Conservation (phyloP, 2,329 filamentous ascomycete genomes). For the Orbilia quercus region DNA sequence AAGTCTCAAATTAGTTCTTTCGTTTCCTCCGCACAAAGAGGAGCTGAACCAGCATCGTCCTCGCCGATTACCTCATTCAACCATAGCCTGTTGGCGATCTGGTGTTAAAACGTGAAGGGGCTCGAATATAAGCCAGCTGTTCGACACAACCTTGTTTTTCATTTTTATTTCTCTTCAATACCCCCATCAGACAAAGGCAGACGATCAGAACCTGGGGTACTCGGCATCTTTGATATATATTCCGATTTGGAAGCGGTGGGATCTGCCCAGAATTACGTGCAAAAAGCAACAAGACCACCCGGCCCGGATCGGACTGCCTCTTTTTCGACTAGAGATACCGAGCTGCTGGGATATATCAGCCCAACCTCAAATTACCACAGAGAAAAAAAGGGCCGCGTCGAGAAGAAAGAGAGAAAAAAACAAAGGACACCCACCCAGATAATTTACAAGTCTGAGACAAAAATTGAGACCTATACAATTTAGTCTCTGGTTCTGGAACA, state of each 20-base stretch:
- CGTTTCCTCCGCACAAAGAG: conserved; percentile 32
- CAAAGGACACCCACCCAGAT: too few relatives aligned
- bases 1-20: conserved; percentile 43
- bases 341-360: conserved; percentile 29
- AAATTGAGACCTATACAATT: conserved; percentile 22
- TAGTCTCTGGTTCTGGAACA: conserved; percentile 40
- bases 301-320: conserved; percentile 48
- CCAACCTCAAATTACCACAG: conserved; percentile 18
- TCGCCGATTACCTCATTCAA: conserved; percentile 54
- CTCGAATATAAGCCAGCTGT: conserved; percentile 50
- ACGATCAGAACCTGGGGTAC: conserved; percentile 32
- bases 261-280: conserved; percentile 10
- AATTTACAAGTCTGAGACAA: conserved; percentile 42
- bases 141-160: conserved; percentile 27
- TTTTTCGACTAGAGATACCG: conserved; percentile 34
- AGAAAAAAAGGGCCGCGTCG: neutral
- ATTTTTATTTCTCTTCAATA: conserved; percentile 23
- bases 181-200: conserved; percentile 26
- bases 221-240: conserved; percentile 42
- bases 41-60: conserved; percentile 48
- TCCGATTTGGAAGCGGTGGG: conserved; percentile 30
- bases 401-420: conserved; percentile 1
- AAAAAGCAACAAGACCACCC: conserved; percentile 51
- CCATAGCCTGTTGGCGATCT: conserved; percentile 40
- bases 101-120: conserved; percentile 24